Evolutionary conservation across 208 protist species (phyloP).

Genomic region (Naegleria gruberi): DNA sequence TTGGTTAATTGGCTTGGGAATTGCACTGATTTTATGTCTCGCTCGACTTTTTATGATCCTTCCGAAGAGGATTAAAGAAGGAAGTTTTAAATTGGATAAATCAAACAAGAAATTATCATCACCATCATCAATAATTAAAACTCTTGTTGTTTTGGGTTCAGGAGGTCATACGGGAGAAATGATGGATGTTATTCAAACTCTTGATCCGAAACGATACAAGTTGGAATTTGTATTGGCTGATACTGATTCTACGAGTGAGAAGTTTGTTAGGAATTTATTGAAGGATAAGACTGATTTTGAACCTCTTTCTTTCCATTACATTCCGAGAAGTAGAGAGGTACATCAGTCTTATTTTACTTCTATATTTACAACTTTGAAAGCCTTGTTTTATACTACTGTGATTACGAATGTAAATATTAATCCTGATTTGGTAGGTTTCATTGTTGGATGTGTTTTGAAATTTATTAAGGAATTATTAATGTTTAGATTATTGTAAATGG

Average conservation of each 20-base stretch:
- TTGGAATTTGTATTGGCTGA: slow-evolving; percentile 46
- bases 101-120: background rate
- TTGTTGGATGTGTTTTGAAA: background rate
- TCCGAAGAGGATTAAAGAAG: background rate
- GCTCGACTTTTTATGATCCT: background rate
- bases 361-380: slow-evolving; percentile 56
- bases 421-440: background rate
- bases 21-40: too few relatives aligned
- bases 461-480: background rate
- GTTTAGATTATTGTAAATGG: slow-evolving; percentile 60
- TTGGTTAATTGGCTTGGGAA: too few relatives aligned
- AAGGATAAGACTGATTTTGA: slow-evolving; percentile 48
- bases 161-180: slow-evolving; percentile 19
- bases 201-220: slow-evolving; percentile 36
- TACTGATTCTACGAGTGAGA: slow-evolving; percentile 60
- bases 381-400: slow-evolving; percentile 22
- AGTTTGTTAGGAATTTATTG: slow-evolving; percentile 37
- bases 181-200: background rate
- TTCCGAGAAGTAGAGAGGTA: slow-evolving; percentile 74
- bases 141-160: slow-evolving; percentile 10
- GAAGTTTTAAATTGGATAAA: too few relatives aligned
- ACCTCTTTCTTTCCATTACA: slow-evolving; percentile 45
- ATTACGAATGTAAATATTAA: background rate
- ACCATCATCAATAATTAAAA: background rate
- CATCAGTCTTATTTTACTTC: slow-evolving; percentile 72